A percentile compares a stretch with the other conserved stretches of the same genome.
phyloP scores from a whole-genome alignment of 2,329 filamentous ascomycete species.

The Nemania bipapillata region DNA sequence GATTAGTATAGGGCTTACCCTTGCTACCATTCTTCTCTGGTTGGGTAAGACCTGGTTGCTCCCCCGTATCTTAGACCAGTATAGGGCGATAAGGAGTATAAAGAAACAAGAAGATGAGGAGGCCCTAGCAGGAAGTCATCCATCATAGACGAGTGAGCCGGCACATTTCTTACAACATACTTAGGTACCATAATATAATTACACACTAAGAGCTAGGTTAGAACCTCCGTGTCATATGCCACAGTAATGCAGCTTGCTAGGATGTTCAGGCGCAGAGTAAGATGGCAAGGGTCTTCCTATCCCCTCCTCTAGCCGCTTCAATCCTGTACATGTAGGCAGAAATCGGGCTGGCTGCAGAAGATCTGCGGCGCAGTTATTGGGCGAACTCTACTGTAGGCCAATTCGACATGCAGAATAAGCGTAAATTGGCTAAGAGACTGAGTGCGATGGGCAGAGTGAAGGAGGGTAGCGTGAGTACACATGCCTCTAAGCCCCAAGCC shows the following conservation, averaged over 20 bases:
- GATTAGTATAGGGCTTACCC: too few relatives aligned
- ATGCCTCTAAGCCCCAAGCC: conserved; percentile 7
- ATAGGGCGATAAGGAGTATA: background rate
- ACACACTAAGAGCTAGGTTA: background rate
- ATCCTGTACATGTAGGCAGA: background rate
- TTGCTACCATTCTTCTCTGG: too few relatives aligned
- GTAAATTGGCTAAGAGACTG: background rate
- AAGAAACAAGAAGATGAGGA: conserved; percentile 9
- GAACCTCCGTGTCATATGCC: too few relatives aligned
- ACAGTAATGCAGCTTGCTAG: too few relatives aligned
- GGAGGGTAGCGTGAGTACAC: background rate
- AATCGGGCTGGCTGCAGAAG: background rate
- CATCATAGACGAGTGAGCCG: background rate
- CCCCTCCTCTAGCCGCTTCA: background rate
- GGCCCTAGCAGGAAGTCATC: background rate
- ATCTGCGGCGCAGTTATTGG: background rate
- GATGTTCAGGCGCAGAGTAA: too few relatives aligned
- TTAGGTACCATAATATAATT: conserved; percentile 1
- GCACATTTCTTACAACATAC: background rate
- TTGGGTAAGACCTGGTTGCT: too few relatives aligned
- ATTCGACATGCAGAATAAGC: conserved; percentile 2
- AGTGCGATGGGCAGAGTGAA: background rate
- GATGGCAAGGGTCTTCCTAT: too few relatives aligned
- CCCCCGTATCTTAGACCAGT: background rate
- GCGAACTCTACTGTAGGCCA: background rate